These are phyloP conservation scores for Penicillium lagena DNA, from an alignment of 495 filamentous ascomycete species.

Conservation along the genomic window DNA sequence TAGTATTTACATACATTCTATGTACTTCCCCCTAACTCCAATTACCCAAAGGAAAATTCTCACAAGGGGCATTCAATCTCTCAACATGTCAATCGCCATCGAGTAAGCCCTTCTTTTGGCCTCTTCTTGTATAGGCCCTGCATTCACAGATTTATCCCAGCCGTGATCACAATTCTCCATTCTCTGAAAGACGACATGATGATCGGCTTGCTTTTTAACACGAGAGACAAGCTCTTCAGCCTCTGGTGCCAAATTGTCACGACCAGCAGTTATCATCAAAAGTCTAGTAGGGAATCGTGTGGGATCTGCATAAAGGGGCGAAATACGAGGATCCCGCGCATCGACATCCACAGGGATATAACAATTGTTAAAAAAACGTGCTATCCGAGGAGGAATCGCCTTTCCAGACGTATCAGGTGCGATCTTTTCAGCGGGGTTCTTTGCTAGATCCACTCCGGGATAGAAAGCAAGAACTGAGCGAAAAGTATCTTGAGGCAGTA, in stretches of 20 bases:
- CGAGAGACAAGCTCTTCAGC: conserved; percentile 3
- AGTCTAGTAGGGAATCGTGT: not conserved
- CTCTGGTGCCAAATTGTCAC: conserved; percentile 3
- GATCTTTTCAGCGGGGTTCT: not conserved
- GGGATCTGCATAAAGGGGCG: conserved; percentile 1
- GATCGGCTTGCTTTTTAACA: not conserved
- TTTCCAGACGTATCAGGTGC: not conserved
- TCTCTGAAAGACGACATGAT: not conserved
- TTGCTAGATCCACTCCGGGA: not conserved
- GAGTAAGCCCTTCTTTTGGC: not conserved
- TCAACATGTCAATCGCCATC: not conserved
- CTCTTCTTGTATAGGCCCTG: not conserved
- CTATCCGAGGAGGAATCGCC: not conserved
- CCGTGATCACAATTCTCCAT: conserved; percentile 5
- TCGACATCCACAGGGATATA: not conserved
- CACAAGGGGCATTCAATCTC: too few relatives aligned
- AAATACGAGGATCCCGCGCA: not conserved
- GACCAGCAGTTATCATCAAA: conserved; percentile 5
- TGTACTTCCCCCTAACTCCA: too few relatives aligned
- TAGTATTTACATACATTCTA: too few relatives aligned
- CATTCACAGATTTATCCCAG: conserved; percentile 3
- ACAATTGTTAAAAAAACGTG: not conserved
- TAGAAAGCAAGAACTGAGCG: not conserved
- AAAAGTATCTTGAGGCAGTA: not conserved
- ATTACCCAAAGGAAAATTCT: too few relatives aligned